Conservation (phyloP, 805 yeast genomes). For the Candida alai region DNA sequence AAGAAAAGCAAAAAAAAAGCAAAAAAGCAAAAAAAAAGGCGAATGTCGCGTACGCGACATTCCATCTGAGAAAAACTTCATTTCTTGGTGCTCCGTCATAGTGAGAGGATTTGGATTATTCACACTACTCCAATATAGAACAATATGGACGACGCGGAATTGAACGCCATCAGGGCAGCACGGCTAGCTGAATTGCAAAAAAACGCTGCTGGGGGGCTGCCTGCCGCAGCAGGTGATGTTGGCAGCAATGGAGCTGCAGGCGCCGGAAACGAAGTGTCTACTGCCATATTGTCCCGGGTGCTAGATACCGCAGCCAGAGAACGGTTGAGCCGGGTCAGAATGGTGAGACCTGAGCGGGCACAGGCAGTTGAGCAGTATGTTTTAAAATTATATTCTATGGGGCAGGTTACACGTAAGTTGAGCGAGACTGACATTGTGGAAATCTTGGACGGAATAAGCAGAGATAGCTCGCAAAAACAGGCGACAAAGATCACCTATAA, state of each 20-base stretch:
- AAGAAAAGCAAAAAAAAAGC: too few species aligned
- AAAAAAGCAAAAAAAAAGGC: too few species aligned
- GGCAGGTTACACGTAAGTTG: constrained; percentile 71
- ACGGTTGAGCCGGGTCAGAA: constrained; percentile 75
- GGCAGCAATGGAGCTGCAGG: neutral
- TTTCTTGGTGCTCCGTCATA: too few species aligned
- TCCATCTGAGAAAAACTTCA: too few species aligned
- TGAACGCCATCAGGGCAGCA: constrained; percentile 91
- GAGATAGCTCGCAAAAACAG: constrained; percentile 60
- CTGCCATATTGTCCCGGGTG: constrained; percentile 56
- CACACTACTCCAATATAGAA: neutral
- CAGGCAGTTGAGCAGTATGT: constrained; percentile 81
- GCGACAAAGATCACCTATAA: constrained; percentile 58
- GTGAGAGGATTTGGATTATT: too few species aligned
- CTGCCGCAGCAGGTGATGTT: constrained; percentile 19
- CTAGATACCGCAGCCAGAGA: constrained; percentile 84
- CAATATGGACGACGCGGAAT: constrained; percentile 79
- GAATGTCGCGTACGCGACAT: too few species aligned
- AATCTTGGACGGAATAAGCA: constrained; percentile 76
- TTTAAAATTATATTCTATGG: constrained; percentile 66
- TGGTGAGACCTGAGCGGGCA: constrained; percentile 91
- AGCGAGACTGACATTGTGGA: constrained; percentile 79
- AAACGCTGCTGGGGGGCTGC: constrained; percentile 40
- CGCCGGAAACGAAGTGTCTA: constrained; percentile 1
- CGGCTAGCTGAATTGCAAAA: constrained; percentile 79